Base-by-base conservation (phyloP, 257 asterid species). In the Linderniella brevidens region DNA sequence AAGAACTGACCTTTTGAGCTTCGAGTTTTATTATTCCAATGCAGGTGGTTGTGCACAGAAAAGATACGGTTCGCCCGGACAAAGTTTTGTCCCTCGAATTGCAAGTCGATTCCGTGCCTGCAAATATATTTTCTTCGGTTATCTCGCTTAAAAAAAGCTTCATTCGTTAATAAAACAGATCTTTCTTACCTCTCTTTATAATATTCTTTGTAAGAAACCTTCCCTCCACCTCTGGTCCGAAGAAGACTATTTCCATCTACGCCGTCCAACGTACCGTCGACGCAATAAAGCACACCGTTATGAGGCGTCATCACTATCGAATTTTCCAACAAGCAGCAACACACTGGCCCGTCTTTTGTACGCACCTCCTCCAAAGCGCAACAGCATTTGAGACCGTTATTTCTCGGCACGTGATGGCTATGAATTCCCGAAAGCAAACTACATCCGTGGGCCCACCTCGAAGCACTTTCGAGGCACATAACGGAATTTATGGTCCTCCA, bases 291-390 rank as follows among this genome's bases (percentile, higher is more conserved):
- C 29, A 9, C 8, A 35, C 63, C 71, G 40, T 74, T 87, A 50
- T 83, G 92, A 29, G 95, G 86, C 1, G 97, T 83, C 19, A 54
- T 4, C 3, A 78, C 86, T 36, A 87, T 59, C n/a, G 90, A 72
- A 46, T 78, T 78, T 58, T 78, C 71, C 60, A 87, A 19, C 71
- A 63, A 9, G 50, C 86, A 80, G 46, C 58, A 35, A 51, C 93
- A 80, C 16, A 83, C 74, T 59, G 58, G 19, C 41, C 82, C 84
- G 41, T 55, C 58, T 53, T 55, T 62, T 1, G 90, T 78, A 42
- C 49, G 73, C 66, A 25, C 32, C 32, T 78, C 76, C 59, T 78
- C 71, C 60, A 87, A 19, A 69, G 61, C 9, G 52, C 86, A 80
- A 42, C 58, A 35, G 49, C 93, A 80, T 16, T 80, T 72, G 59